These are phyloP conservation scores for Glonium stellatum DNA, from an alignment of 495 filamentous ascomycete genomes.

Conservation along the genomic window DNA sequence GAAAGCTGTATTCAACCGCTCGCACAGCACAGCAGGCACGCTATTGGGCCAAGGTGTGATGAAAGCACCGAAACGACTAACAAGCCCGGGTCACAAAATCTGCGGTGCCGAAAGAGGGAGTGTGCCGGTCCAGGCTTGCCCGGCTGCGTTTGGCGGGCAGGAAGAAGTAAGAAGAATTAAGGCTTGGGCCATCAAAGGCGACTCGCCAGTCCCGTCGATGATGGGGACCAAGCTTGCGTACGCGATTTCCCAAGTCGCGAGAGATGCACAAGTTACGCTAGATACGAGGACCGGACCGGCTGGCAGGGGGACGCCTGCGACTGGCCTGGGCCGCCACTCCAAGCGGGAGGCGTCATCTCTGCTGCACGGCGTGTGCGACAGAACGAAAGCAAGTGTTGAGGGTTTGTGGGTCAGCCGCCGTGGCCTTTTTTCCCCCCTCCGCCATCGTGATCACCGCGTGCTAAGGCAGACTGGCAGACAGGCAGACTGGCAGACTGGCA, in stretches of 20 bases:
- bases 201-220: background rate
- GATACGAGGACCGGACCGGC: background rate
- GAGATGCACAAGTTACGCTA: background rate
- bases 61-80: background rate
- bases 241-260: background rate
- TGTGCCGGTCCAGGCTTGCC: background rate
- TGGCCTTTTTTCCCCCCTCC: too few relatives aligned
- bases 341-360: background rate
- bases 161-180: background rate
- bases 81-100: background rate
- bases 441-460: too few relatives aligned
- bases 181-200: background rate
- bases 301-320: background rate
- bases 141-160: background rate
- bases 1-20: slow-evolving; percentile 22
- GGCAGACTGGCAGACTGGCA: too few relatives aligned
- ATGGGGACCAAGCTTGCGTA: background rate
- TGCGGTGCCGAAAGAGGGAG: background rate
- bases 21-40: slow-evolving; percentile 15
- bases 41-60: slow-evolving; percentile 31
- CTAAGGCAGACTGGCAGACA: too few relatives aligned
- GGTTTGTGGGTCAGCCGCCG: background rate
- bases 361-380: background rate
- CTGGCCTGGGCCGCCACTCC: background rate
- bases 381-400: background rate